Evolutionary conservation across 768 basidiomycete species (phyloP), one percentile per base, ranked within the genome.

Genomic region (Phanerochaete sordida): DNA sequence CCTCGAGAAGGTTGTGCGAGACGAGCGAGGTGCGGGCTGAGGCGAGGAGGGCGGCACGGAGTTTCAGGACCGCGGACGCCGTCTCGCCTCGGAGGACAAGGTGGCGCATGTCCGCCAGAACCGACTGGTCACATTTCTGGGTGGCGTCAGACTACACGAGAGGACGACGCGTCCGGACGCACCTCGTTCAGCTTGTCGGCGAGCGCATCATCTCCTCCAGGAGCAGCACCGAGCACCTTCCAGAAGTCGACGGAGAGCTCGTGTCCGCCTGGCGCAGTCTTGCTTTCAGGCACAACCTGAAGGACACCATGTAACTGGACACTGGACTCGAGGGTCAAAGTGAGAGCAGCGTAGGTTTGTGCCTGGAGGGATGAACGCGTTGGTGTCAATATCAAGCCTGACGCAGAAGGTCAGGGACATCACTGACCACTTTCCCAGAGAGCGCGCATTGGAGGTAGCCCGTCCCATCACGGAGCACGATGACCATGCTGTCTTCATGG

Each of bases 211-310:
- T 94, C 90, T 19, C 88, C 97, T 8, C 91, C 90, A 1, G 97
- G 96, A 12, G 97, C 88, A 13, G 83, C 76, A 33, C 97, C 97
- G 37, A 98, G 74, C 19, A 93, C 85, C 58, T 76, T 80, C 95
- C 95, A 99, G 75, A 86, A 97, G 68, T 98, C 97, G 31, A 95
- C 95, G 54, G 86, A 70, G 19, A 99, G 86, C 73, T 98, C 97
- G 63, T 98, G 93, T 7, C 81, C 81, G 21, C 74, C 75, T 0
- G 95, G 95, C 1, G 97, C 97, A 0, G 86, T 91, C 75, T 98
- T 93, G 53, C 95, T 95, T 70, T 96, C 91, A 0, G 95, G 95
- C 6, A 98, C 85, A 13, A 78, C 79, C 71, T 94, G 90, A 52
- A 99, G 82, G 3, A 80, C 87, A 33, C 97, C 97, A 16, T 85